A percentile compares a stretch with the other conserved stretches of the same genome.
Conservation (phyloP, 2,329 filamentous ascomycete species). For the Apiospora sp. region DNA sequence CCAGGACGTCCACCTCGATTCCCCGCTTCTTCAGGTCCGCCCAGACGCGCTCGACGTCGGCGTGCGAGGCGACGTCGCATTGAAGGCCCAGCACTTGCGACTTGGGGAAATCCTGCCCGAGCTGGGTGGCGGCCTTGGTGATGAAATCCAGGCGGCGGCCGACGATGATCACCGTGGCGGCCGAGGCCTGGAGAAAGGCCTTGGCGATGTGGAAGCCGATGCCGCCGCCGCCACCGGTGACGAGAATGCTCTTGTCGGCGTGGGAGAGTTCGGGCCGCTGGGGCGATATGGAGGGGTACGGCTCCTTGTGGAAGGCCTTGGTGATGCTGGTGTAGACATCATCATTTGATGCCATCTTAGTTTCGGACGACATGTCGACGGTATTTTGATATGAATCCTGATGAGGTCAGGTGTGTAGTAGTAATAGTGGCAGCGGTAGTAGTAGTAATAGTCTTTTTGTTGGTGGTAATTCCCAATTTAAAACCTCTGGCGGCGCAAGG, state of each 20-base stretch:
- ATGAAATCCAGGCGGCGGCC: constrained; percentile 56
- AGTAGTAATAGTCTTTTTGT: not conserved
- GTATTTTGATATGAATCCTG: not conserved
- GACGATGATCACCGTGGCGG: constrained; percentile 61
- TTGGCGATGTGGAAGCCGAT: constrained; percentile 38
- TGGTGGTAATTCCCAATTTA: not conserved
- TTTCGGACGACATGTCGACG: not conserved
- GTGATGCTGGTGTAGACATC: constrained; percentile 31
- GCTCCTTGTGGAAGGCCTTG: constrained; percentile 42
- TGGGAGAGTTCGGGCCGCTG: constrained; percentile 48
- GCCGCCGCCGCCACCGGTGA: constrained; percentile 27
- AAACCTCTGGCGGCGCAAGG: not conserved
- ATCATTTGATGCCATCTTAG: no score
- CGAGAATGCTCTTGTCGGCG: constrained; percentile 27
- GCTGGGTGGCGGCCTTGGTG: constrained; percentile 49
- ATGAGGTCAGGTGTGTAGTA: not conserved
- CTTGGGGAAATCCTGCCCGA: constrained; percentile 27
- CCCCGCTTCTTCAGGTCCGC: constrained; percentile 30
- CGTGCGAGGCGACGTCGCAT: not conserved
- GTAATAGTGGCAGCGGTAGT: not conserved
- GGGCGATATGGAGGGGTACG: constrained; percentile 49
- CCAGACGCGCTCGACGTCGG: not conserved
- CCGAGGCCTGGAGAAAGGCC: constrained; percentile 54
- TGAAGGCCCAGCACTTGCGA: not conserved
- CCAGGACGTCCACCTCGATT: constrained; percentile 44